Percentiles rank a stretch among this genome's conserved stretches.
Evolutionary conservation across 208 protist genomes (phyloP).

Genomic region (Porcisia hertigi): DNA sequence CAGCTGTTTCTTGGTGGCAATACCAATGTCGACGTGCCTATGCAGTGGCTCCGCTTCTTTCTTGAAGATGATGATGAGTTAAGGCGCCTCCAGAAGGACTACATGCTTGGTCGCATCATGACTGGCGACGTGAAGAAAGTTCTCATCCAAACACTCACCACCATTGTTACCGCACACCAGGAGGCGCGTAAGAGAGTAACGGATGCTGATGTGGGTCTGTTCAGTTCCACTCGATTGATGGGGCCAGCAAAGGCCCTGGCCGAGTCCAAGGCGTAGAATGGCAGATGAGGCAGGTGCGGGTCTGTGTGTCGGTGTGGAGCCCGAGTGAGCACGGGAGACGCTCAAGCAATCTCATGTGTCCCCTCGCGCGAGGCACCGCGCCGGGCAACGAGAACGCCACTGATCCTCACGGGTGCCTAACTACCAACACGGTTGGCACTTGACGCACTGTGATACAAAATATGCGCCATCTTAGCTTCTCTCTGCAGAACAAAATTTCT

Average conservation of each 20-base stretch:
- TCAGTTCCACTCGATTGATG: conserved; percentile 65
- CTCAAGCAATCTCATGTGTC: background rate
- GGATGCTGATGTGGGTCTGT: conserved; percentile 84
- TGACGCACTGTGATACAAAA: background rate
- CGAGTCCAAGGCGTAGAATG: background rate
- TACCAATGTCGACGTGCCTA: conserved; percentile 94
- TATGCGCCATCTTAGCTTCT: background rate
- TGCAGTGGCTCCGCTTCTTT: conserved; percentile 98
- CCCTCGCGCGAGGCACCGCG: no score
- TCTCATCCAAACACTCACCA: conserved; percentile 90
- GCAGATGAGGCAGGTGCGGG: background rate
- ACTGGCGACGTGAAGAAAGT: conserved; percentile 97
- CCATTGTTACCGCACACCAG: conserved; percentile 91
- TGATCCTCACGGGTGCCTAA: background rate
- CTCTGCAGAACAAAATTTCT: background rate
- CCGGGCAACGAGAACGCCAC: background rate
- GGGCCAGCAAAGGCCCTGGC: conserved; percentile 55
- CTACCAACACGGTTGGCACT: no score
- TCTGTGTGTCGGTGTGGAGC: background rate
- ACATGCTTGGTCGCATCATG: conserved; percentile 95
- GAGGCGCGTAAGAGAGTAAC: conserved; percentile 87
- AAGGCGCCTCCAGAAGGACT: conserved; percentile 78
- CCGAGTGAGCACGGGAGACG: background rate
- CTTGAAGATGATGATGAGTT: conserved; percentile 97
- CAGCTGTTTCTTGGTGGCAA: conserved; percentile 96